Evolutionary conservation across 768 basidiomycete species (phyloP).

Genomic region (Astraeus odoratus): DNA sequence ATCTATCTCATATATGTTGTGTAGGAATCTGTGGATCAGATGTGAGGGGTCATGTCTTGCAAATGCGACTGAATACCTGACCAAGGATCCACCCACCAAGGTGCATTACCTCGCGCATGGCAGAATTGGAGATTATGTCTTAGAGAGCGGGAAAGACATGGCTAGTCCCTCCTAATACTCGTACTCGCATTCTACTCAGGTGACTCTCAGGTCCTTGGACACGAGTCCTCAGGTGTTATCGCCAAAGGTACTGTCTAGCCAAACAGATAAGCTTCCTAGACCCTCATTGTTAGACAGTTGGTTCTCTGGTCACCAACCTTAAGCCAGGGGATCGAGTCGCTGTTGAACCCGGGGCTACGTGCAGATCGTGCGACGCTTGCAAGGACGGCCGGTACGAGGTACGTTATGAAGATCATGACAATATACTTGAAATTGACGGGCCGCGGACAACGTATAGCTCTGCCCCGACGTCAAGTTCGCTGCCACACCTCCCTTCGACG

Average conservation of each 20-base stretch:
- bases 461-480: conserved; percentile 85
- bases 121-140: conserved; percentile 72
- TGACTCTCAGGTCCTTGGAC: conserved; percentile 73
- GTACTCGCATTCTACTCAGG: neutral
- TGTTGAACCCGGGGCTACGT: conserved; percentile 86
- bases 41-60: conserved; percentile 32
- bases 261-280: neutral
- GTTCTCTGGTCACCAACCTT: conserved; percentile 65
- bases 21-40: conserved; percentile 90
- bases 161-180: conserved; percentile 27
- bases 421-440: neutral
- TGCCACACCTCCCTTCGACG: conserved; percentile 90
- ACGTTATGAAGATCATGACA: conserved; percentile 8
- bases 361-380: conserved; percentile 78
- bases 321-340: conserved; percentile 85
- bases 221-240: conserved; percentile 84
- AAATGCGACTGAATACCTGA: conserved; percentile 6
- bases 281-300: conserved; percentile 41
- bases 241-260: conserved; percentile 43
- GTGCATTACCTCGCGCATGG: conserved; percentile 78
- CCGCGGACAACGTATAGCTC: conserved; percentile 39
- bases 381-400: conserved; percentile 83
- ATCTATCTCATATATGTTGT: conserved; percentile 7
- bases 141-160: conserved; percentile 62
- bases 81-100: conserved; percentile 28